phyloP scores from a whole-genome alignment of 2,329 filamentous ascomycete species.

The Colletotrichum chrysophilum region DNA sequence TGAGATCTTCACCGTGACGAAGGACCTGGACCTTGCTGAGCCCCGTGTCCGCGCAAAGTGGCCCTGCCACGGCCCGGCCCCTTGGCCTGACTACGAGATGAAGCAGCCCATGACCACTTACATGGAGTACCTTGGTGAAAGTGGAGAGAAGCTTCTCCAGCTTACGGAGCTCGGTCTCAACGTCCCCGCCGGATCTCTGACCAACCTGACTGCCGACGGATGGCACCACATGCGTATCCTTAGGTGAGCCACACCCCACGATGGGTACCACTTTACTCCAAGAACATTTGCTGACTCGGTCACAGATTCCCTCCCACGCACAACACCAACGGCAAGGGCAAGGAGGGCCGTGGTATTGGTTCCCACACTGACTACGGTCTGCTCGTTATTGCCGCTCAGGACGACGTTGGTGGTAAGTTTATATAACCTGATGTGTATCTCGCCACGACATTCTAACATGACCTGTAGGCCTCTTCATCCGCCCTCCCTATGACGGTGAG shows the following conservation, averaged over 20 bases:
- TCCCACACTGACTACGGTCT: conserved; percentile 58
- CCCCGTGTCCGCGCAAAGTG: conserved; percentile 43
- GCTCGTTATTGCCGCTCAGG: conserved; percentile 55
- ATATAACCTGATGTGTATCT: not conserved
- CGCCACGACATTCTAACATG: not conserved
- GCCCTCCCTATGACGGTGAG: conserved; percentile 45
- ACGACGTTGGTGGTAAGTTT: conserved; percentile 50
- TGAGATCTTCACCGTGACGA: conserved; percentile 58
- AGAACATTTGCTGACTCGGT: not conserved
- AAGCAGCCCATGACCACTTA: conserved; percentile 43
- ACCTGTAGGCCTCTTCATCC: conserved; percentile 46
- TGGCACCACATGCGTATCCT: conserved; percentile 58
- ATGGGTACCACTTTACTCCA: not conserved
- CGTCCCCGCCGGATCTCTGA: conserved; percentile 43
- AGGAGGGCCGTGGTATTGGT: conserved; percentile 53
- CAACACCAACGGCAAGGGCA: conserved; percentile 52
- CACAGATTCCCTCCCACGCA: conserved; percentile 35
- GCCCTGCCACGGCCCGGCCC: conserved; percentile 55
- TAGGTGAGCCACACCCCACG: conserved; percentile 33
- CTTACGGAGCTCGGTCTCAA: conserved; percentile 51
- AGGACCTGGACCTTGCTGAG: conserved; percentile 46
- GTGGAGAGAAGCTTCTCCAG: conserved; percentile 49
- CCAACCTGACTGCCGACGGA: conserved; percentile 47
- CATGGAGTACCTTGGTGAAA: conserved; percentile 43
- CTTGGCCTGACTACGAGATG: conserved; percentile 50